phyloP scores from a whole-genome alignment of 1,284 basidiomycete species.

The Cyathus pygmaeus region DNA sequence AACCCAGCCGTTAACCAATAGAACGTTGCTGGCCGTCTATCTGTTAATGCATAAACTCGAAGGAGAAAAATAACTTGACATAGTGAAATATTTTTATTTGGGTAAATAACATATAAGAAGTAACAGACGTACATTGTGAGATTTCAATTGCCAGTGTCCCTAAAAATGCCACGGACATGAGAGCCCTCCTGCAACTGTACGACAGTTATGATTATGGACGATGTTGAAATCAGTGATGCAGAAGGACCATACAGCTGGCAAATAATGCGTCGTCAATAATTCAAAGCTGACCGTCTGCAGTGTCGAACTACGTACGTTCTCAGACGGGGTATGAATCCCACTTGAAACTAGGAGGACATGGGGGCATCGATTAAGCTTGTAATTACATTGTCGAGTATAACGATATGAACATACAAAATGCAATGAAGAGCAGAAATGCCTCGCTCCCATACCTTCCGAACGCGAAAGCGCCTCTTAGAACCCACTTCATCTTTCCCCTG shows the following conservation, averaged over 20 bases:
- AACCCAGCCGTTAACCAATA: background rate
- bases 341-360: background rate
- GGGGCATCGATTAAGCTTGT: no score
- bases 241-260: no score
- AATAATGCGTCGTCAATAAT: no score
- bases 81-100: no score
- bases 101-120: background rate
- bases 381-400: no score
- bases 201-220: background rate
- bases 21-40: background rate
- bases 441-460: no score
- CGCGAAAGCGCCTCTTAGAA: no score
- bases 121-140: conserved; percentile 8
- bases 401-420: no score
- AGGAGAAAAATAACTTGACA: background rate
- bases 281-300: background rate
- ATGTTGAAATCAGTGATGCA: no score
- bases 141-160: background rate
- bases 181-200: background rate
- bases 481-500: no score
- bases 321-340: background rate
- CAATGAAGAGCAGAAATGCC: no score
- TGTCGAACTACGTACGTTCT: background rate
- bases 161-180: background rate
- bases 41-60: background rate